Conservation (phyloP, 305 asterid species). For the Plantago coronopus region DNA sequence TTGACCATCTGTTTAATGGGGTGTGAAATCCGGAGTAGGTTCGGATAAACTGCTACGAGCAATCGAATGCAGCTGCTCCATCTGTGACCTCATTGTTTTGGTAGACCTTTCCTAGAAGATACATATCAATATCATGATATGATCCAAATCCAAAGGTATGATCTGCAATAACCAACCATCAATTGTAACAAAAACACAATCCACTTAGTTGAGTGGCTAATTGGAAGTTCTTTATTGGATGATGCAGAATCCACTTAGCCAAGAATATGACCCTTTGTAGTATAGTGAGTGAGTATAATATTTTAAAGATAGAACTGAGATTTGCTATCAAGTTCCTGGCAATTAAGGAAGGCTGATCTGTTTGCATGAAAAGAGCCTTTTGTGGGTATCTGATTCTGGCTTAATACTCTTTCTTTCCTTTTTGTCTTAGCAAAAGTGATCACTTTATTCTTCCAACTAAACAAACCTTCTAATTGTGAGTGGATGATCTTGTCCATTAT, state of each 20-base stretch:
- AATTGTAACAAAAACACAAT: not conserved
- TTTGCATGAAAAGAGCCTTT: too few species aligned
- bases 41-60: not conserved
- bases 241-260: constrained; percentile 9
- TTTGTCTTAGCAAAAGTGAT: too few species aligned
- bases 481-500: too few species aligned
- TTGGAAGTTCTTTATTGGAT: constrained; percentile 5
- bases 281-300: too few species aligned
- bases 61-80: too few species aligned
- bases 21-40: constrained; percentile 8
- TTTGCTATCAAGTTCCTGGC: not conserved
- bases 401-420: too few species aligned
- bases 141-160: constrained; percentile 1
- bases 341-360: too few species aligned
- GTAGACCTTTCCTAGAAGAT: not conserved
- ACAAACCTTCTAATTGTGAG: too few species aligned
- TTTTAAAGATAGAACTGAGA: not conserved
- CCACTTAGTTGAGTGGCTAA: constrained; percentile 6
- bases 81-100: not conserved
- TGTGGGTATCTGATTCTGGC: too few species aligned
- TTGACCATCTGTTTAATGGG: not conserved
- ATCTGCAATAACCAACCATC: not conserved
- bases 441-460: too few species aligned
- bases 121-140: not conserved
- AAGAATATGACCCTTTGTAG: constrained; percentile 1